Conservation (phyloP, 345 rosid genomes). For the Corchorus capsularis region DNA sequence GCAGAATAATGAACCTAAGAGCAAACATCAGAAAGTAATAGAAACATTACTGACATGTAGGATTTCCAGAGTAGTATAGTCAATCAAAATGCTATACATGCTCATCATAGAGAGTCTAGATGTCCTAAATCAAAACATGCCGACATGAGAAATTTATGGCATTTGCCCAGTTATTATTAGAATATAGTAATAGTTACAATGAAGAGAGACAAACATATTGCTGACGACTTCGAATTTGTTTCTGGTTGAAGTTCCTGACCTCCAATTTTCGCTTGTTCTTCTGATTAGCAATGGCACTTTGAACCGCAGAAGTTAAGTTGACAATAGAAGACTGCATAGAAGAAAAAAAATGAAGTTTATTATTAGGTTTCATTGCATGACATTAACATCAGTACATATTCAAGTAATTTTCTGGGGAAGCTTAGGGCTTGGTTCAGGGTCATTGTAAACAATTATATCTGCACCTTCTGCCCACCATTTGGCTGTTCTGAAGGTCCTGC, state of each 20-base stretch:
- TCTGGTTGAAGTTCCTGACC: not conserved
- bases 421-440: too few relatives aligned
- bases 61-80: not conserved
- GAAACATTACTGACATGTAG: not conserved
- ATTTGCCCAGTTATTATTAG: too few relatives aligned
- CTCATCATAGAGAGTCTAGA: not conserved
- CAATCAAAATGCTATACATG: not conserved
- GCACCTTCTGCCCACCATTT: too few relatives aligned
- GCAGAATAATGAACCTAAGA: not conserved
- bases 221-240: not conserved
- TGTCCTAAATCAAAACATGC: conserved; percentile 3
- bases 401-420: too few relatives aligned
- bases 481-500: not conserved
- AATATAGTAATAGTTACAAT: too few relatives aligned
- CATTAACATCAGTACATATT: not conserved
- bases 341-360: not conserved
- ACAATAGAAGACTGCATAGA: not conserved
- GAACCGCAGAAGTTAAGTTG: not conserved
- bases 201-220: conserved; percentile 1
- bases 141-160: too few relatives aligned
- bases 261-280: not conserved
- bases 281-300: too few relatives aligned
- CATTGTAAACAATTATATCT: too few relatives aligned
- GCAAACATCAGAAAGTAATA: not conserved
- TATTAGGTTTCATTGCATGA: not conserved